Evolutionary conservation across 306 rosid species (phyloP).

Genomic region (Rosa chinensis): DNA sequence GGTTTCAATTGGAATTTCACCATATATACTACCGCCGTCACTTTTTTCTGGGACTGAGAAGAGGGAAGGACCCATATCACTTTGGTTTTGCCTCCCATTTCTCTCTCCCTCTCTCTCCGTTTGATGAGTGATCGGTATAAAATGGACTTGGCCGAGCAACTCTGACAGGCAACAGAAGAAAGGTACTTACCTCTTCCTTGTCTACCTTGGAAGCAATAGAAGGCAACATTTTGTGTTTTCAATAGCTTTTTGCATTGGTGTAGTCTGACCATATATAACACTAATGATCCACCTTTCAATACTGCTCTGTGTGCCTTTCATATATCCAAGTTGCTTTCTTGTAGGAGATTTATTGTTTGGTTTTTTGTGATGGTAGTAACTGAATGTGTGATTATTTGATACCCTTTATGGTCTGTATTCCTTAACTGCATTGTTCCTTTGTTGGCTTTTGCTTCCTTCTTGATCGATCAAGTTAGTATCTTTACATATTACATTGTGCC

Average conservation of each 20-base stretch:
- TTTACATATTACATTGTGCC: neutral
- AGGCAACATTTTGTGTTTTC: neutral
- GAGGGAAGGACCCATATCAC: neutral
- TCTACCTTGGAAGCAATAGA: neutral
- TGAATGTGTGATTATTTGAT: neutral
- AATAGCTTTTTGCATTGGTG: neutral
- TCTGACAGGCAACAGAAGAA: neutral
- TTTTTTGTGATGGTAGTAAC: neutral
- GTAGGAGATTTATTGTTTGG: neutral
- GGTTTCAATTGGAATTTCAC: too few species aligned
- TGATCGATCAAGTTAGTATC: too few species aligned
- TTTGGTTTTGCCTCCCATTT: too few species aligned
- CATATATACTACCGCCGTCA: neutral
- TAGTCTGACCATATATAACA: neutral
- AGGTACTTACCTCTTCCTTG: constrained; percentile 4
- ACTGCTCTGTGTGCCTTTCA: neutral
- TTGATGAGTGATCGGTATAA: neutral
- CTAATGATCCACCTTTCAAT: neutral
- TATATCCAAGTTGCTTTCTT: neutral
- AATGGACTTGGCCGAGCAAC: constrained; percentile 4
- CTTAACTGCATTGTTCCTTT: neutral
- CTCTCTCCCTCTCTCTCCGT: neutral
- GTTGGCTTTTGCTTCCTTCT: neutral
- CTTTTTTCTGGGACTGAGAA: neutral
- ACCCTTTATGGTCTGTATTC: neutral